These are phyloP conservation scores for Cronartium quercuum DNA, from an alignment of 1,284 basidiomycete species.

Conservation along the genomic window DNA sequence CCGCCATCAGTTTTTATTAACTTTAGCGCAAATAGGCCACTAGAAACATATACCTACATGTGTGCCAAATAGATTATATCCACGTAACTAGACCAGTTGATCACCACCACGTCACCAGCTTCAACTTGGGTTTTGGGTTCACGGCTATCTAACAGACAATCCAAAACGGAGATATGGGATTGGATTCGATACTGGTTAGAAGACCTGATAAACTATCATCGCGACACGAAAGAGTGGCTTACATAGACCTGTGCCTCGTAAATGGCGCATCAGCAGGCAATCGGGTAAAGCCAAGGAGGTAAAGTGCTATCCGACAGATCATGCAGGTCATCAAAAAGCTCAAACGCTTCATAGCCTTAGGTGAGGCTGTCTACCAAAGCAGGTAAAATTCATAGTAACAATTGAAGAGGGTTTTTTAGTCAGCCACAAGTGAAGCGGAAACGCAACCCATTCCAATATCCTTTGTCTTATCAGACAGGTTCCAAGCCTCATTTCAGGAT, in stretches of 20 bases:
- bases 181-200: no score
- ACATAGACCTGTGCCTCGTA: constrained; percentile 1
- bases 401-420: background rate
- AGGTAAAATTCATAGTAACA: background rate
- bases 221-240: background rate
- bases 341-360: constrained; percentile 1
- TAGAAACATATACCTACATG: constrained; percentile 17
- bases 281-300: constrained; percentile 18
- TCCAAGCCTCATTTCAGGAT: no score
- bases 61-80: constrained; percentile 32
- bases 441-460: background rate
- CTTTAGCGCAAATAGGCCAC: background rate
- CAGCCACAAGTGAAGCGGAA: background rate
- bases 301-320: constrained; percentile 16
- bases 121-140: background rate
- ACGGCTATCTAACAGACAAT: no score
- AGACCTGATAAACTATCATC: background rate
- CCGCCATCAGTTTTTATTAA: no score
- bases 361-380: constrained; percentile 6
- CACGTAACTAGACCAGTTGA: constrained; percentile 35
- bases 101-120: constrained; percentile 25
- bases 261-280: constrained; percentile 29
- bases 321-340: constrained; percentile 8
- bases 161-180: no score
- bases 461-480: background rate